A percentile compares a stretch with the other conserved stretches of the same genome.
Conservation (phyloP, 176 grass and related monocot genomes). For the Ensete ventricosum region DNA sequence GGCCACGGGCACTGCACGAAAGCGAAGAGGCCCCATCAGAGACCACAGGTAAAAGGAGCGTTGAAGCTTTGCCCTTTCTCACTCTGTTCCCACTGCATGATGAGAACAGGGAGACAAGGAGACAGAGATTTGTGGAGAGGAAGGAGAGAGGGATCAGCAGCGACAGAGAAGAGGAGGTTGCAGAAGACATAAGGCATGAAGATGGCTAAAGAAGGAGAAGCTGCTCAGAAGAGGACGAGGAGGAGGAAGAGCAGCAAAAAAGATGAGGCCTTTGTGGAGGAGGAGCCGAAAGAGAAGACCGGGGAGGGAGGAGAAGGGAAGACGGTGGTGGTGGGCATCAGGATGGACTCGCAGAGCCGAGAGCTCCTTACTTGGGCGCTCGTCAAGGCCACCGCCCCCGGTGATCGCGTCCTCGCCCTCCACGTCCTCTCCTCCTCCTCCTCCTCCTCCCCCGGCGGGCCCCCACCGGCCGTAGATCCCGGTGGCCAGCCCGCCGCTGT, state of each 20-base stretch:
- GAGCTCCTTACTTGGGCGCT: slow-evolving; percentile 83
- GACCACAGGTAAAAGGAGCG: not conserved
- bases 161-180: not conserved
- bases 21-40: not conserved
- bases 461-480: not conserved
- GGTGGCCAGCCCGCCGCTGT: not conserved
- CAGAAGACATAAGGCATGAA: not conserved
- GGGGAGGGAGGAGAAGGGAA: slow-evolving; percentile 13
- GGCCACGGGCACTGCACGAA: not conserved
- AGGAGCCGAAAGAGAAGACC: slow-evolving; percentile 5
- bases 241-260: not conserved
- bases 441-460: slow-evolving; percentile 14
- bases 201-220: not conserved
- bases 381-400: slow-evolving; percentile 49
- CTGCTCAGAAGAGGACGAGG: not conserved
- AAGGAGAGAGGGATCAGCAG: not conserved
- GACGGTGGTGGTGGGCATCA: slow-evolving; percentile 68
- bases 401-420: slow-evolving; percentile 74
- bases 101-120: not conserved
- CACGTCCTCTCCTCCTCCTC: slow-evolving; percentile 49
- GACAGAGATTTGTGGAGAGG: not conserved
- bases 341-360: slow-evolving; percentile 59
- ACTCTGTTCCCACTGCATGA: not conserved
- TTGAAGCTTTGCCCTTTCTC: not conserved
- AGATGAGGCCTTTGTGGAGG: not conserved